A percentile compares a stretch with the other conserved stretches of the same genome.
Conservation (phyloP, 768 basidiomycete genomes). For the Fomitopsis pulvina region DNA sequence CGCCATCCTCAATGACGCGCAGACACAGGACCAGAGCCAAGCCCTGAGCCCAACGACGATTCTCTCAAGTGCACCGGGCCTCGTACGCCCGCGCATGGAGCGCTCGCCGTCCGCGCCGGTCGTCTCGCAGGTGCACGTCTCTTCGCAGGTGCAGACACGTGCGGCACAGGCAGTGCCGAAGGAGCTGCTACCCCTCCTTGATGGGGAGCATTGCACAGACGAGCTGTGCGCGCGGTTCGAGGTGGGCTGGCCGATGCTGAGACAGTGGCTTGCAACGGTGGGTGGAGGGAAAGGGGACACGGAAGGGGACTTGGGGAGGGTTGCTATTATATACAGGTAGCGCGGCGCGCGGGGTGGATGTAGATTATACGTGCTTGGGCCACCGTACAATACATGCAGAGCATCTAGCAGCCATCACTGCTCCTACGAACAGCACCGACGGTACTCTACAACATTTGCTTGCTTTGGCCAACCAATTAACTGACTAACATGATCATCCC, state of each 20-base stretch:
- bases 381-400: slow-evolving; percentile 4
- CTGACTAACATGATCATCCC: no score
- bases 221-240: slow-evolving; percentile 82
- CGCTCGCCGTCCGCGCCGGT: slow-evolving; percentile 54
- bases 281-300: slow-evolving; percentile 56
- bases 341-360: no score
- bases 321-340: slow-evolving; percentile 67
- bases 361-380: neutral
- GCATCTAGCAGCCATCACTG: no score
- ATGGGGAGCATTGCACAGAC: slow-evolving; percentile 91
- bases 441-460: no score
- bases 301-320: slow-evolving; percentile 60
- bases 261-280: slow-evolving; percentile 58
- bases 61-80: slow-evolving; percentile 13
- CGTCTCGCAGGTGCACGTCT: slow-evolving; percentile 10
- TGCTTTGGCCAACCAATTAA: no score
- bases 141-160: slow-evolving; percentile 26
- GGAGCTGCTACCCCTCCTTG: slow-evolving; percentile 54
- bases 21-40: no score
- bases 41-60: neutral
- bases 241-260: slow-evolving; percentile 76
- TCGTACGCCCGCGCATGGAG: slow-evolving; percentile 41
- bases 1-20: no score
- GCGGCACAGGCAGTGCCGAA: slow-evolving; percentile 39
- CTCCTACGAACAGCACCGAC: no score